Evolutionary conservation across 1,139 yeast genomes (phyloP).

Genomic region (Pneumocystis oryctolagi): DNA sequence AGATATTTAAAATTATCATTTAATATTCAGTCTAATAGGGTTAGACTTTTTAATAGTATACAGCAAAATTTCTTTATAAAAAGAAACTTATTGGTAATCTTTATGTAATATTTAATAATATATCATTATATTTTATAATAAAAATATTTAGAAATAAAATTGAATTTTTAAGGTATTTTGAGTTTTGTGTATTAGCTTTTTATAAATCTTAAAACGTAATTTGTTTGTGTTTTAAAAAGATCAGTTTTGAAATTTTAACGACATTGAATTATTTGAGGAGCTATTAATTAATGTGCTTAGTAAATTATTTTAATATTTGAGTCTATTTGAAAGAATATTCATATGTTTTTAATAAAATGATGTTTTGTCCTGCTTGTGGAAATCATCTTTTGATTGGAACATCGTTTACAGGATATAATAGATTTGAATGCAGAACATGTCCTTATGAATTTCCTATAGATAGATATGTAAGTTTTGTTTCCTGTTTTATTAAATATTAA

Average conservation of each 20-base stretch:
- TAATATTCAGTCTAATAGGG: slow-evolving; percentile 48
- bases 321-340: neutral
- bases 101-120: neutral
- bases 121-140: neutral
- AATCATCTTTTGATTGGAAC: neutral
- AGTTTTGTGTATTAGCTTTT: neutral
- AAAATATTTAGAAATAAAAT: neutral
- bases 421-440: slow-evolving; percentile 13
- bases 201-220: neutral
- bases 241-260: neutral
- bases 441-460: slow-evolving; percentile 13
- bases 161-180: neutral
- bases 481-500: neutral
- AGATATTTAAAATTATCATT: slow-evolving; percentile 44
- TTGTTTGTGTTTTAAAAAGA: neutral
- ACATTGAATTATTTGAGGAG: neutral
- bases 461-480: slow-evolving; percentile 4
- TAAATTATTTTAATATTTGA: neutral
- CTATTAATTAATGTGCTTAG: neutral
- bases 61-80: slow-evolving; percentile 36
- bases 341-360: neutral
- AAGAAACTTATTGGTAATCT: neutral
- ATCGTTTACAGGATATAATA: slow-evolving; percentile 3
- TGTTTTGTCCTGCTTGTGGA: slow-evolving; percentile 1
- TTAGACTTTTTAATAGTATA: slow-evolving; percentile 76